Base-by-base conservation (phyloP, 2,329 filamentous ascomycete genomes). In the Talaromyces sp. region DNA sequence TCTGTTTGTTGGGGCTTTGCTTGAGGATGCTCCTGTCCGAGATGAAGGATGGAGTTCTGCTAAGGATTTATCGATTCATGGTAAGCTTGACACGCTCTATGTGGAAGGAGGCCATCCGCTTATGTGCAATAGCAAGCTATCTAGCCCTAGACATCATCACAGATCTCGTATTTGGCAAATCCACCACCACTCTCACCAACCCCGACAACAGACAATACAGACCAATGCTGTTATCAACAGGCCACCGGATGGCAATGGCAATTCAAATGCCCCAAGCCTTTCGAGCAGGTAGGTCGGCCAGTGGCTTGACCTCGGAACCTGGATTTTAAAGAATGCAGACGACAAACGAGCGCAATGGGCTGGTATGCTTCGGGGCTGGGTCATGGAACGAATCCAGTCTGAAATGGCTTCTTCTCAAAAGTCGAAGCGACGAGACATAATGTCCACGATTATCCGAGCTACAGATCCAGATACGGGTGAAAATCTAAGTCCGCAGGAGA, bases 121-220 rank as follows among this genome's bases (percentile, higher is more conserved):
- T 14, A n/a, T n/a, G 37, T 16, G 1, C n/a, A 21, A 6, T 11
- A 61, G 60, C 60, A 35, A 61, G 39, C 18, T 56, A 57, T 33
- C 25, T 61, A 14, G 50, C 60, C 14, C 18, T 61, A 12, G 60
- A 57, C 14, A 31, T 61, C 12, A 56, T 61, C n/a, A 57, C 60
- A 31, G 50, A 61, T 11, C 46, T 61, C 18, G 60, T 61, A 2
- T 61, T 61, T 35, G 50, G 60, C 5, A 56, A 61, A 61, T 61
- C 60, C 18, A 61, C 60, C 50, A 31, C 25, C n/a, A 23, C 50
- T 6, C 50, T 61, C 16, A 54, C 23, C 50, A 61, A 57, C 16
- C 50, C 50, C 12, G 60, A 61, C 28, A 42, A 61, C 39, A 42
- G 60, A 39, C 50, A 61, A 35, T 61, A 55, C 50, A 56, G 39